These are phyloP conservation scores for Berberis vulgaris DNA, from an alignment of 164 flowering plant genomes.

Conservation along the genomic window DNA sequence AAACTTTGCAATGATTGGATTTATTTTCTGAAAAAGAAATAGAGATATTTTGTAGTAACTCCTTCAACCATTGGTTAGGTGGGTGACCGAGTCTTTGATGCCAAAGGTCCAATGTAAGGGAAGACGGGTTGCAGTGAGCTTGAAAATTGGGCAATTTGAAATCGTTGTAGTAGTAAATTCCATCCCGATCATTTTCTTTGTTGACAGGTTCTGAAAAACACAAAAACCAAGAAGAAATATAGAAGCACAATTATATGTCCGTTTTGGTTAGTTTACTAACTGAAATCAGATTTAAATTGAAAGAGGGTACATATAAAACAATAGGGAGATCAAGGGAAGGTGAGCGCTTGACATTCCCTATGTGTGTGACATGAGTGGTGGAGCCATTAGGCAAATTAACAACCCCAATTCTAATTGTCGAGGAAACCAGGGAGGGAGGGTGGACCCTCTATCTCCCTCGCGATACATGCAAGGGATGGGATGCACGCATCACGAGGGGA, in stretches of 20 bases:
- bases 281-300: neutral
- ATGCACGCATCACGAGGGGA: too few species aligned
- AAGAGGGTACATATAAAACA: neutral
- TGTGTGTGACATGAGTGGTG: neutral
- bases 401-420: too few species aligned
- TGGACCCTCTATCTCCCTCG: too few species aligned
- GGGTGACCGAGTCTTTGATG: neutral
- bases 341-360: neutral
- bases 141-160: neutral
- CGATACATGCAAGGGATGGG: too few species aligned
- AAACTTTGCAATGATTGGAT: neutral
- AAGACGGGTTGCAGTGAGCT: neutral
- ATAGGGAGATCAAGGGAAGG: neutral
- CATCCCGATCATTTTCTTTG: neutral
- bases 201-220: neutral
- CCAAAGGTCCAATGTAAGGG: neutral
- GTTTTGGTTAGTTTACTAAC: neutral
- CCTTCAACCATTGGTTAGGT: neutral
- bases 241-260: neutral
- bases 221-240: neutral
- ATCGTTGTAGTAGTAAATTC: neutral
- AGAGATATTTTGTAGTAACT: neutral
- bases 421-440: too few species aligned
- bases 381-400: neutral
- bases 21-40: too few species aligned